These are phyloP conservation scores for Dryas octopetala DNA, from an alignment of 306 rosid genomes.

Conservation along the genomic window DNA sequence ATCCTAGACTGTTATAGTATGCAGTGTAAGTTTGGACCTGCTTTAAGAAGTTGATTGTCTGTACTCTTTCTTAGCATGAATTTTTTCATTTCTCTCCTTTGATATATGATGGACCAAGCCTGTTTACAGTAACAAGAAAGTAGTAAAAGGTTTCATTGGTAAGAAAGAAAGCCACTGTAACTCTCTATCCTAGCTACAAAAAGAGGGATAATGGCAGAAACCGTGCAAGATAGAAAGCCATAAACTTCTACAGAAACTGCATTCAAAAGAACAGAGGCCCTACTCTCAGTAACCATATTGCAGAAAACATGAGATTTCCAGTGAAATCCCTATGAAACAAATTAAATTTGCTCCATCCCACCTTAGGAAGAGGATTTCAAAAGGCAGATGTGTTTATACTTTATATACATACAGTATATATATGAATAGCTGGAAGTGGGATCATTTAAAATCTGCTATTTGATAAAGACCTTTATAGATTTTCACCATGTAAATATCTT, in stretches of 20 bases:
- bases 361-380: neutral
- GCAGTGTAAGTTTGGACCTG: neutral
- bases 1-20: neutral
- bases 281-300: neutral
- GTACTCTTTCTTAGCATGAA: neutral
- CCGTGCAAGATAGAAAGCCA: neutral
- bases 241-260: neutral
- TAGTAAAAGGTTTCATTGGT: neutral
- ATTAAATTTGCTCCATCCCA: neutral
- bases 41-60: slow-evolving; percentile 8
- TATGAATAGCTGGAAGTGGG: neutral
- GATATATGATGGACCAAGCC: neutral
- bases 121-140: neutral
- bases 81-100: neutral
- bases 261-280: neutral
- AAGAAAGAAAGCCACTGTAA: neutral
- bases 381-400: neutral
- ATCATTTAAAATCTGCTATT: neutral
- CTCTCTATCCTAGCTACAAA: neutral
- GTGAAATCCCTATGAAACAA: neutral
- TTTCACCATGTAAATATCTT: neutral
- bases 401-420: neutral
- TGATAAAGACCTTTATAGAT: neutral
- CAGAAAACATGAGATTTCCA: neutral
- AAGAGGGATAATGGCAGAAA: neutral